These are phyloP conservation scores for Candida freyschussii DNA, from an alignment of 1,139 yeast species.

Conservation along the genomic window DNA sequence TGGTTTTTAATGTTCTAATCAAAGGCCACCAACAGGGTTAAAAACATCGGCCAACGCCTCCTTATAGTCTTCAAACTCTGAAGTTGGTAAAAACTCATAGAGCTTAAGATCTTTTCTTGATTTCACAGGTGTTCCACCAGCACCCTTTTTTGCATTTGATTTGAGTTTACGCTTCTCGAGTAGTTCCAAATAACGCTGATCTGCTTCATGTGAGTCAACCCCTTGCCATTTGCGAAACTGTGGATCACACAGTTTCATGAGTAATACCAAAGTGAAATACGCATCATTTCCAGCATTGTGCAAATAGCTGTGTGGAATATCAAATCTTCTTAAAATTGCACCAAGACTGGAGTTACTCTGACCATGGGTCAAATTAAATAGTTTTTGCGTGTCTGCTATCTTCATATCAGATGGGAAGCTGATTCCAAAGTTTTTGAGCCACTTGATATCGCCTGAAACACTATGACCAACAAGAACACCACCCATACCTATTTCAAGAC, in stretches of 20 bases:
- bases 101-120: slow-evolving; percentile 1
- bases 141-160: slow-evolving; percentile 2
- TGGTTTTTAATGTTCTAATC: no score
- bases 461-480: slow-evolving; percentile 65
- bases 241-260: slow-evolving; percentile 53
- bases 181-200: slow-evolving; percentile 3
- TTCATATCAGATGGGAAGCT: slow-evolving; percentile 35
- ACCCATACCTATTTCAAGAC: slow-evolving; percentile 15
- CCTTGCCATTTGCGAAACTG: slow-evolving; percentile 32
- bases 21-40: slow-evolving; percentile 2
- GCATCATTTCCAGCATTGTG: slow-evolving; percentile 89
- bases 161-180: not conserved
- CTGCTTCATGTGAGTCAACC: slow-evolving; percentile 27
- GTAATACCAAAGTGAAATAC: slow-evolving; percentile 55
- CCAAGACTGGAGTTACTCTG: slow-evolving; percentile 41
- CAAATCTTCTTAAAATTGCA: slow-evolving; percentile 44
- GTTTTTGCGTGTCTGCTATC: slow-evolving; percentile 47
- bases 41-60: slow-evolving; percentile 7
- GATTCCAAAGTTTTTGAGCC: slow-evolving; percentile 47
- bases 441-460: slow-evolving; percentile 54
- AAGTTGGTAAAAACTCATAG: slow-evolving; percentile 6
- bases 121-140: not conserved
- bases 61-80: not conserved
- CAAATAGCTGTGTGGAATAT: slow-evolving; percentile 56
- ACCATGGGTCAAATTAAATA: slow-evolving; percentile 43